phyloP scores from a whole-genome alignment of 129 eudicot species.

The Silybum marianum region DNA sequence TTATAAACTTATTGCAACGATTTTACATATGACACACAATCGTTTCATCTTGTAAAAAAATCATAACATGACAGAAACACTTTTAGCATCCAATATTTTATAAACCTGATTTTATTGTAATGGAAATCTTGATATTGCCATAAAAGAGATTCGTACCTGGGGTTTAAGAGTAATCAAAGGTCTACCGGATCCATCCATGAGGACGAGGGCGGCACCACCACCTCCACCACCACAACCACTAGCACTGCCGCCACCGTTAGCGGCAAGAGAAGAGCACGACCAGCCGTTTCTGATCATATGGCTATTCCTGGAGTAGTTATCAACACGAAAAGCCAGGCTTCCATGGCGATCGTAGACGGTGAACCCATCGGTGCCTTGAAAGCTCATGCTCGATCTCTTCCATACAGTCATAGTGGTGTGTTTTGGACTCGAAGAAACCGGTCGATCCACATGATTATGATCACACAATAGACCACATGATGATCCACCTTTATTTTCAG shows the following conservation, averaged over 20 bases:
- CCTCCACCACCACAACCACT: background rate
- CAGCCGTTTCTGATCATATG: background rate
- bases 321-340: conserved; percentile 35
- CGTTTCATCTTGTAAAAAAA: too few species aligned
- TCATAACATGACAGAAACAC: too few species aligned
- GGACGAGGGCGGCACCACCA: conserved; percentile 12
- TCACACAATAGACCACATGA: background rate
- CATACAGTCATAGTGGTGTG: conserved; percentile 27
- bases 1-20: background rate
- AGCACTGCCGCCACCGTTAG: background rate
- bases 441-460: background rate
- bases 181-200: conserved; percentile 39
- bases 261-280: background rate
- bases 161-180: conserved; percentile 36
- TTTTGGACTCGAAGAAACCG: background rate
- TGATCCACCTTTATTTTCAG: background rate
- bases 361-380: conserved; percentile 41
- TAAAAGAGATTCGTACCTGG: conserved; percentile 18
- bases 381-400: conserved; percentile 45
- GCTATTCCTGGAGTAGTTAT: conserved; percentile 34
- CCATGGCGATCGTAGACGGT: conserved; percentile 32
- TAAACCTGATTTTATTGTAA: background rate
- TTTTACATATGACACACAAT: too few species aligned
- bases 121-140: background rate
- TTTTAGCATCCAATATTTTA: too few species aligned